Evolutionary conservation across 2,329 filamentous ascomycete species (phyloP).

Genomic region (Periconia digitata): DNA sequence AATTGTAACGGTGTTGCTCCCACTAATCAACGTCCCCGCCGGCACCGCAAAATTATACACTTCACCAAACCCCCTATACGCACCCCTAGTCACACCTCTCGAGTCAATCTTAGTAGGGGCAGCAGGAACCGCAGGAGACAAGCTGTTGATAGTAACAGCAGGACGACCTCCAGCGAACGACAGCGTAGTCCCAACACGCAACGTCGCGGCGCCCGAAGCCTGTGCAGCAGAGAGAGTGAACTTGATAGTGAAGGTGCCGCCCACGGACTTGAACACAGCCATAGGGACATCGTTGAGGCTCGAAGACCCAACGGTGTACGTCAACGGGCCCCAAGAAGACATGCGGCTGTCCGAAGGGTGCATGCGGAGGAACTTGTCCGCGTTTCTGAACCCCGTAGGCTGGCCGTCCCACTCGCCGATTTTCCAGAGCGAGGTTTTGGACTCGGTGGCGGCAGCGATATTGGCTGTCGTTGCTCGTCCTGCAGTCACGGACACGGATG

Average conservation of each 20-base stretch:
- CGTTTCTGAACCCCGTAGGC: constrained; percentile 63
- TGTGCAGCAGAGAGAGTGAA: constrained; percentile 56
- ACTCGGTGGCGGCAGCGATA: constrained; percentile 53
- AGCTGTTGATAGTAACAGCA: constrained; percentile 59
- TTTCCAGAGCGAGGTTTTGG: constrained; percentile 60
- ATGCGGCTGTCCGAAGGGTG: constrained; percentile 68
- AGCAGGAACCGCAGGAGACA: constrained; percentile 50
- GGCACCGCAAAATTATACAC: constrained; percentile 65
- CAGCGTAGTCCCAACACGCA: constrained; percentile 67
- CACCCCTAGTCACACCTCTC: constrained; percentile 65
- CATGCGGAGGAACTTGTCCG: constrained; percentile 67
- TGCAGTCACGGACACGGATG: constrained; percentile 50
- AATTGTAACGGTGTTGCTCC: constrained; percentile 64
- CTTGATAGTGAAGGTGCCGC: constrained; percentile 62
- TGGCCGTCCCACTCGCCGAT: constrained; percentile 68
- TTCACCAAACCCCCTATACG: constrained; percentile 65
- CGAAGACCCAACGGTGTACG: constrained; percentile 63
- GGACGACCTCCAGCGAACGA: constrained; percentile 63
- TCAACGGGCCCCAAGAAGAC: constrained; percentile 61
- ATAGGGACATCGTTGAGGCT: constrained; percentile 61
- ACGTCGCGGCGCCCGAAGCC: constrained; percentile 56
- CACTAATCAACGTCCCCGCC: constrained; percentile 59
- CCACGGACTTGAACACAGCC: constrained; percentile 64
- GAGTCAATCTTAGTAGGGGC: constrained; percentile 66
- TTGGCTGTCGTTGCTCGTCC: constrained; percentile 53